Percentiles rank a stretch among this genome's conserved stretches.
phyloP scores from a whole-genome alignment of 1,139 yeast species.

The Groenewaldozyma auringiensis region DNA sequence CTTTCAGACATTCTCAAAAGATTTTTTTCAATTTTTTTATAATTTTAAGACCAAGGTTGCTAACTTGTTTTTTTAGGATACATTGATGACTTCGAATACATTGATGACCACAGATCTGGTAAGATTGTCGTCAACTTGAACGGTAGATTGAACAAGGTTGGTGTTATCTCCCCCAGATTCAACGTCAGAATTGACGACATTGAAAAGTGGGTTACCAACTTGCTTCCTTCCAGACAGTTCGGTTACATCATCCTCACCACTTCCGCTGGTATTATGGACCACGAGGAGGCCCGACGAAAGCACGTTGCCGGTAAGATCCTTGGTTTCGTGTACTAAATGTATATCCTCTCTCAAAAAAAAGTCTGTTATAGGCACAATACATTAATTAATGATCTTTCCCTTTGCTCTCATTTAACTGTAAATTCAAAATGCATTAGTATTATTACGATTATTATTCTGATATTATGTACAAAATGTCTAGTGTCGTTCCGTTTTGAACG shows the following conservation, averaged over 20 bases:
- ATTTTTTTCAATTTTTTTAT: neutral
- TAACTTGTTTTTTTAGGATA: slow-evolving; percentile 44
- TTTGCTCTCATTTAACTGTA: too few species aligned
- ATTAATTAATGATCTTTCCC: neutral
- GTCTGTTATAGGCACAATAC: neutral
- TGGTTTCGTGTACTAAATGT: slow-evolving; percentile 83
- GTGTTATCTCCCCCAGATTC: slow-evolving; percentile 97
- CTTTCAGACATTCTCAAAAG: neutral
- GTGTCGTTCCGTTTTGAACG: neutral
- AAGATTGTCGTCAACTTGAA: slow-evolving; percentile 93
- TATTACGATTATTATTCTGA: too few species aligned
- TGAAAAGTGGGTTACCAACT: slow-evolving; percentile 97
- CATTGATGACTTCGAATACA: slow-evolving; percentile 98
- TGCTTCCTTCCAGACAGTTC: slow-evolving; percentile 97
- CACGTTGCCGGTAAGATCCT: slow-evolving; percentile 97
- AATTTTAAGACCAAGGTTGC: slow-evolving; percentile 1
- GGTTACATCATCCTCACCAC: slow-evolving; percentile 97
- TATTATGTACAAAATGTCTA: neutral
- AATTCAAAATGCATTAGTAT: too few species aligned
- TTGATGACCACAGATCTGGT: slow-evolving; percentile 99
- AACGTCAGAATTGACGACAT: slow-evolving; percentile 88
- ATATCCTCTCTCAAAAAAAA: neutral
- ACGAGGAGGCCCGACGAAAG: slow-evolving; percentile 99
- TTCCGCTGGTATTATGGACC: slow-evolving; percentile 99
- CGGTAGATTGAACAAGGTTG: slow-evolving; percentile 98